Evolutionary conservation across 768 basidiomycete species (phyloP).

Genomic region (Thelephora aurantiotincta): DNA sequence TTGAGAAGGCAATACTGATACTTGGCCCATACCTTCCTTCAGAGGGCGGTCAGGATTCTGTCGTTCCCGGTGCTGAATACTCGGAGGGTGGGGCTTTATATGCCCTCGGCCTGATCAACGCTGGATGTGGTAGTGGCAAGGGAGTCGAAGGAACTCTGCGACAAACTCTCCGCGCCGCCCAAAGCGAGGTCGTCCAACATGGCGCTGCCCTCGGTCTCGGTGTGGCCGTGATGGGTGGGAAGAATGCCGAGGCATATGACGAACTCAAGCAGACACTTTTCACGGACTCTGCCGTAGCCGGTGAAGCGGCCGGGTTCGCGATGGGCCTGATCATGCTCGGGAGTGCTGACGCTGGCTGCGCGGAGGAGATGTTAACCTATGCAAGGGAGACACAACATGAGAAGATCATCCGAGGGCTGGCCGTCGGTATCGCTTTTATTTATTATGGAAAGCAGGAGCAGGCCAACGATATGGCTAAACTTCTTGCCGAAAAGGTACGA

Average conservation of each 20-base stretch:
- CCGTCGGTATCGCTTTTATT: constrained; percentile 85
- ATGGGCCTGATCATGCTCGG: constrained; percentile 99
- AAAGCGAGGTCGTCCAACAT: constrained; percentile 87
- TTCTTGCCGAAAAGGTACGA: constrained; percentile 71
- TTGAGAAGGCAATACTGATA: constrained; percentile 83
- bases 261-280: constrained; percentile 82
- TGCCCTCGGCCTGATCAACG: constrained; percentile 89
- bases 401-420: constrained; percentile 95
- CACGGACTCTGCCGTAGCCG: constrained; percentile 87
- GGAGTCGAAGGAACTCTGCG: constrained; percentile 67
- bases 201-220: constrained; percentile 96
- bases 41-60: constrained; percentile 54
- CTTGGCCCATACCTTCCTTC: constrained; percentile 89
- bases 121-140: constrained; percentile 64
- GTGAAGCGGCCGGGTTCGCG: constrained; percentile 91
- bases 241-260: constrained; percentile 81
- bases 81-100: constrained; percentile 95
- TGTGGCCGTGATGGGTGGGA: constrained; percentile 88
- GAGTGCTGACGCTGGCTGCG: constrained; percentile 64
- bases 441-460: constrained; percentile 89
- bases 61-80: constrained; percentile 67
- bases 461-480: constrained; percentile 72
- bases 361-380: constrained; percentile 93
- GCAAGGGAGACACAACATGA: constrained; percentile 97
- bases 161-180: constrained; percentile 59